Evolutionary conservation across 2,329 filamentous ascomycete genomes (phyloP).

Genomic region (Gyromitra esculenta): DNA sequence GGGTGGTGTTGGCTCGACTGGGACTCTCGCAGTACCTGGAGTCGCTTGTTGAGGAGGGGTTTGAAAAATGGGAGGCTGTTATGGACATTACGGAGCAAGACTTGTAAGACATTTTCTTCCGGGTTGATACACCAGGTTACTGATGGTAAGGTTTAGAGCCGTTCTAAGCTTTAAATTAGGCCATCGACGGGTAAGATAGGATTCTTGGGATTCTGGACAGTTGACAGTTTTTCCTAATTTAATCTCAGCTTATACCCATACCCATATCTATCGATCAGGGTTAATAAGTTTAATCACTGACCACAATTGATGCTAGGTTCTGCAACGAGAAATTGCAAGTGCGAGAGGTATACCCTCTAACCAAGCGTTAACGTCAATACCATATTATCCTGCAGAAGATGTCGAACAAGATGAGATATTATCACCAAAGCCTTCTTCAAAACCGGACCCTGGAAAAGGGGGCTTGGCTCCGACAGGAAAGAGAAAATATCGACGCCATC

Average conservation of each 20-base stretch:
- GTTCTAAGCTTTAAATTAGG: slow-evolving; percentile 80
- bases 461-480: slow-evolving; percentile 66
- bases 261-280: slow-evolving; percentile 16
- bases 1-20: slow-evolving; percentile 75
- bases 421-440: slow-evolving; percentile 63
- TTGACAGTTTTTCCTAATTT: neutral
- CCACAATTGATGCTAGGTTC: slow-evolving; percentile 67
- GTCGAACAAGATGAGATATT: slow-evolving; percentile 67
- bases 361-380: slow-evolving; percentile 58
- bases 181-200: slow-evolving; percentile 74
- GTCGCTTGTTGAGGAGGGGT: slow-evolving; percentile 78
- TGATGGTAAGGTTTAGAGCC: slow-evolving; percentile 56
- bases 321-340: slow-evolving; percentile 84
- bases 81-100: slow-evolving; percentile 86
- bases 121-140: slow-evolving; percentile 48
- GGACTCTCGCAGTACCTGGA: slow-evolving; percentile 81
- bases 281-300: slow-evolving; percentile 33
- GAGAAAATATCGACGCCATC: slow-evolving; percentile 79
- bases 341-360: slow-evolving; percentile 71
- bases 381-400: slow-evolving; percentile 63
- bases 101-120: slow-evolving; percentile 67
- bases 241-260: slow-evolving; percentile 6
- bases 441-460: slow-evolving; percentile 63
- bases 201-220: slow-evolving; percentile 18
- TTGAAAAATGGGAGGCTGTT: slow-evolving; percentile 85